Base-by-base conservation (phyloP, 75 land plant species). In the Sequoia sempervirens region DNA sequence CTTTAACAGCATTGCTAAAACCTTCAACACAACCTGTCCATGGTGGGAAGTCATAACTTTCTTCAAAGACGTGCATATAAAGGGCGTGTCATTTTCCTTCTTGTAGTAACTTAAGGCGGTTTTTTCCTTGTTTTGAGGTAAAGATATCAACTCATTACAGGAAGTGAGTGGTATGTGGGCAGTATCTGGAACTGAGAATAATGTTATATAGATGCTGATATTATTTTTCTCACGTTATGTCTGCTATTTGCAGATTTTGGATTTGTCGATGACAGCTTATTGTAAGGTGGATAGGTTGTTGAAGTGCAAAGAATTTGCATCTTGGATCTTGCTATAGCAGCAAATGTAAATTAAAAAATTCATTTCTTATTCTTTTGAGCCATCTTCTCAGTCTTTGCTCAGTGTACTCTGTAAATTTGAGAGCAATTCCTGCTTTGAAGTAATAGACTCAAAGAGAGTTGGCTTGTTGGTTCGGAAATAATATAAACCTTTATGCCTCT, bases 1-100 rank as follows among this genome's bases (percentile, higher is more conserved):
- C 88, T 5, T 80, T 95, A 86, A 92, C 87, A 85, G 75, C 82
- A 32, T 53, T 91, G 69, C 32, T 82, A 56, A 88, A 86, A 68
- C 79, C 84, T 56, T 74, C 84, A 37, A 13, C 68, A 32, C 81
- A 86, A 56, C 80, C 87, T 40, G 41, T 52, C n/a, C 87, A 81
- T 53, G 73, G 50, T 73, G 76, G 38, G 13, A 37, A 69, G 36
- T 28, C 36, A n/a, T 72, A 37, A 82, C 38, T 52, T 34, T 50
- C 82, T 28, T 34, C 14, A 54, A 20, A 34, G 82, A 34, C 46
- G 46, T 40, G 26, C 80, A 10, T 78, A 18, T 78, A n/a, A n/a
- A 78, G 47, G 45, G 46, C 45, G 41, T 78, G 34, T 43, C 46
- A 23, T 28, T 50, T 28, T n/a, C 61, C 61, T 52, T 17, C 1